Evolutionary conservation across 164 flowering plant species (phyloP).

Genomic region (Vitis cinerea): DNA sequence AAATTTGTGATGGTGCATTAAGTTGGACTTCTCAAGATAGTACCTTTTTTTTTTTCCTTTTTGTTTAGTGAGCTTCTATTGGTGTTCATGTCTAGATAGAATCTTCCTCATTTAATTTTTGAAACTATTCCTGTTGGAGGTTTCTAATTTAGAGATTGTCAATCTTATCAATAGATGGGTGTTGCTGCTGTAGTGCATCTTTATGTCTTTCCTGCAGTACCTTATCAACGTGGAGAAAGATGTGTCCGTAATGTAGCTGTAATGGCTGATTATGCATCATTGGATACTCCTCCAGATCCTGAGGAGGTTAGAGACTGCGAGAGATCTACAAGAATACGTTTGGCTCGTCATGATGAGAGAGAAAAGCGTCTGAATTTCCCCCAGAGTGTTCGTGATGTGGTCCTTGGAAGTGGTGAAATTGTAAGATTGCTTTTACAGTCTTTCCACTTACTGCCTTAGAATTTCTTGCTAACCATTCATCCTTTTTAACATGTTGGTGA

Average conservation of each 20-base stretch:
- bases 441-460: background rate
- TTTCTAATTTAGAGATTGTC: conserved; percentile 5
- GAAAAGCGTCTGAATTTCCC: conserved; percentile 68
- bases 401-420: conserved; percentile 94
- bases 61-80: background rate
- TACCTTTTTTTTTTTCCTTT: background rate
- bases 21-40: background rate
- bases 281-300: conserved; percentile 85
- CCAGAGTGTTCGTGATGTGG: conserved; percentile 93
- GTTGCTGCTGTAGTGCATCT: conserved; percentile 93
- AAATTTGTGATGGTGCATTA: background rate
- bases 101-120: background rate
- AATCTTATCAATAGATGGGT: conserved; percentile 68
- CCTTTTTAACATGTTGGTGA: background rate
- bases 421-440: conserved; percentile 36
- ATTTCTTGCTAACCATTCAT: background rate
- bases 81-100: background rate
- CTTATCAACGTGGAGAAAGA: conserved; percentile 93
- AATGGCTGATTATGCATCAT: conserved; percentile 86
- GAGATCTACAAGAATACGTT: conserved; percentile 48
- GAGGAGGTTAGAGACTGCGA: conserved; percentile 90
- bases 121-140: background rate
- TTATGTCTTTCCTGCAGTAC: conserved; percentile 88
- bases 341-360: conserved; percentile 59
- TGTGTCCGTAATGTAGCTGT: conserved; percentile 93